Conservation (phyloP, 345 rosid species). For the Citrus trifoliata region DNA sequence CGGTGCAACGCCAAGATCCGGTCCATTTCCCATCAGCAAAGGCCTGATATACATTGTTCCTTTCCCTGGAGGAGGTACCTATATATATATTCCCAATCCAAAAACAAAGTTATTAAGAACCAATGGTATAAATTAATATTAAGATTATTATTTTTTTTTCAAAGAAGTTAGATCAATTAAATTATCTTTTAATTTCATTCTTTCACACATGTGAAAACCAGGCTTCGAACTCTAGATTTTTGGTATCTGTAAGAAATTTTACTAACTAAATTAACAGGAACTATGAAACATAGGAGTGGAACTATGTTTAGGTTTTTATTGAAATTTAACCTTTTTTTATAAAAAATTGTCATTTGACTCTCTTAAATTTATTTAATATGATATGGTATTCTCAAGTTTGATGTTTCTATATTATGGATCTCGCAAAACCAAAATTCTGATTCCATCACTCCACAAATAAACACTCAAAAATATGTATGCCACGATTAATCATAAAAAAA, state of each 20-base stretch:
- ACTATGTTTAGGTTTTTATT: neutral
- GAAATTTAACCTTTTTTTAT: no score
- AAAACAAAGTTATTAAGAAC: no score
- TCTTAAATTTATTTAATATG: no score
- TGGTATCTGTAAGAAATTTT: neutral
- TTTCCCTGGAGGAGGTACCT: slow-evolving; percentile 36
- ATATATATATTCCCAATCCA: neutral
- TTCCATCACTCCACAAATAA: neutral
- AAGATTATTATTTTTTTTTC: no score
- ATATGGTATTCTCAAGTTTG: neutral
- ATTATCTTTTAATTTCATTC: no score
- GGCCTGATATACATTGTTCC: slow-evolving; percentile 34
- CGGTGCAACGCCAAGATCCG: slow-evolving; percentile 16
- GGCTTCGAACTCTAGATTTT: neutral
- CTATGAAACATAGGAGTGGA: neutral
- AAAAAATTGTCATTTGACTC: no score
- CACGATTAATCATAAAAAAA: neutral
- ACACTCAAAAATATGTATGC: neutral
- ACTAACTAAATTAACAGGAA: neutral
- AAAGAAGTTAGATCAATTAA: no score
- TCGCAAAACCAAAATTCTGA: neutral
- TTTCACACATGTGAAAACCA: no score
- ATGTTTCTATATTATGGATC: neutral
- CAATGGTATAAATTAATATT: no score
- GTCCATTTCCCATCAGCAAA: slow-evolving; percentile 29